Base-by-base conservation (phyloP, 1,139 yeast genomes). In the Suzukiozyma palmioleophila region DNA sequence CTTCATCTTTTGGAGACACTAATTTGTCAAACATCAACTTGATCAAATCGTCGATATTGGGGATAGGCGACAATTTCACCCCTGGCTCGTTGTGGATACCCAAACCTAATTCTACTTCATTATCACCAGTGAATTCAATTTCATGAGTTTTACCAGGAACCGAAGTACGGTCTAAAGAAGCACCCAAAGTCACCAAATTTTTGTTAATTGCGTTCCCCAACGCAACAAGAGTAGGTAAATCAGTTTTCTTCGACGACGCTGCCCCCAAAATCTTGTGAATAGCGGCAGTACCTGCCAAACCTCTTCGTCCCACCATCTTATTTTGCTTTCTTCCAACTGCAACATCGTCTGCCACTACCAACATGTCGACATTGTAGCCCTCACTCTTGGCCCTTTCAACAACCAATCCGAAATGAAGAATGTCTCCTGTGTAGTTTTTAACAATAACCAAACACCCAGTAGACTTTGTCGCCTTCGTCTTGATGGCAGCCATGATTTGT, bases 61-160 rank as follows among this genome's bases (percentile, higher is more conserved):
- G 95, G 49, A 89, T 78, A 32, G 94, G 92, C 14, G 77, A 72
- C 35, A 84, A 60, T 49, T 83, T 77, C 47, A 77, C 70, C 42
- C 97, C 97, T 0, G 96, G 94, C 57, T 90, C 97, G 55, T 90
- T 90, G 61, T 90, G 97, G 46, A 90, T 90, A 37, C 97, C 97
- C 80, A 90, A 83, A 22, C 97, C 97, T 46, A 90, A 72, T 60
- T 90, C 97, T 51, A 84, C 83, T 57, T 87, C 89, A 41, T 77
- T 64, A 2, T 55, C 57, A 5, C 59, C 62, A 33, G 73, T 64
- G 45, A 66, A 63, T 33, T 65, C 69, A 29, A 62, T 63, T 46
- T 82, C 74, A 37, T 75, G 66, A 11, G 75, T 70, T 44, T 82
- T 75, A 6, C 95, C 96, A 3, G 97, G 97, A 32, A 88, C 95